phyloP scores from a whole-genome alignment of 352 stramenopile genomes.

The Globisporangium recalcitrans region DNA sequence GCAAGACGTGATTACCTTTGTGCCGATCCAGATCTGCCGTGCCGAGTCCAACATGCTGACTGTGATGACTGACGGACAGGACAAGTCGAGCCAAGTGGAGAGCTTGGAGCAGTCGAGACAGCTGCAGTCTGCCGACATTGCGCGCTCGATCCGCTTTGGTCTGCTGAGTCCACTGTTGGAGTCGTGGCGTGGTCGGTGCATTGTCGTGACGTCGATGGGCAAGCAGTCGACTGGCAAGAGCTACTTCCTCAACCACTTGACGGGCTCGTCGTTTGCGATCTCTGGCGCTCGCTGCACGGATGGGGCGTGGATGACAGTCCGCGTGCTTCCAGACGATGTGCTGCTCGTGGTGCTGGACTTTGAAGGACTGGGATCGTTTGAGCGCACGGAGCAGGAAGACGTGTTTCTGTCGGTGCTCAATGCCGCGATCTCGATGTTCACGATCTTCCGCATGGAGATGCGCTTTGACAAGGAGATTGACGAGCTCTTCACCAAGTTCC shows the following conservation, averaged over 20 bases:
- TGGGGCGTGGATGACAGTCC: conserved; percentile 59
- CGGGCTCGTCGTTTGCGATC: conserved; percentile 68
- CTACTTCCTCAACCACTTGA: conserved; percentile 78
- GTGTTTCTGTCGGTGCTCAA: conserved; percentile 73
- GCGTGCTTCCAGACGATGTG: conserved; percentile 30
- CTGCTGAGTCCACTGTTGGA: conserved; percentile 17
- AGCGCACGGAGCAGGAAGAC: conserved; percentile 70
- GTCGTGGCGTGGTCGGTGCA: conserved; percentile 15
- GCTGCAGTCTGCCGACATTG: conserved; percentile 34
- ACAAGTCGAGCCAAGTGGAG: conserved; percentile 21
- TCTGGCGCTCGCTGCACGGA: conserved; percentile 55
- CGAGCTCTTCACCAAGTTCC: conserved; percentile 57
- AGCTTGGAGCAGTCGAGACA: conserved; percentile 19
- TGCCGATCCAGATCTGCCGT: conserved; percentile 71
- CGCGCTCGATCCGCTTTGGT: conserved; percentile 23
- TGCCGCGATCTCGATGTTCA: conserved; percentile 63
- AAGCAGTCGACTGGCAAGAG: conserved; percentile 73
- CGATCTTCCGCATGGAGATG: conserved; percentile 76
- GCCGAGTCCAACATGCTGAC: conserved; percentile 54
- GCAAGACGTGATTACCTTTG: conserved; percentile 48
- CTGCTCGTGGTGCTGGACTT: conserved; percentile 77
- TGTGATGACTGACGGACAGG: conserved; percentile 41
- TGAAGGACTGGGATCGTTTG: conserved; percentile 68
- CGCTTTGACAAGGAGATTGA: conserved; percentile 75
- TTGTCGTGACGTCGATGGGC: conserved; percentile 18